Evolutionary conservation across 106 monocot species (phyloP), one percentile per base, ranked within the genome.

Genomic region (Allium fistulosum): DNA sequence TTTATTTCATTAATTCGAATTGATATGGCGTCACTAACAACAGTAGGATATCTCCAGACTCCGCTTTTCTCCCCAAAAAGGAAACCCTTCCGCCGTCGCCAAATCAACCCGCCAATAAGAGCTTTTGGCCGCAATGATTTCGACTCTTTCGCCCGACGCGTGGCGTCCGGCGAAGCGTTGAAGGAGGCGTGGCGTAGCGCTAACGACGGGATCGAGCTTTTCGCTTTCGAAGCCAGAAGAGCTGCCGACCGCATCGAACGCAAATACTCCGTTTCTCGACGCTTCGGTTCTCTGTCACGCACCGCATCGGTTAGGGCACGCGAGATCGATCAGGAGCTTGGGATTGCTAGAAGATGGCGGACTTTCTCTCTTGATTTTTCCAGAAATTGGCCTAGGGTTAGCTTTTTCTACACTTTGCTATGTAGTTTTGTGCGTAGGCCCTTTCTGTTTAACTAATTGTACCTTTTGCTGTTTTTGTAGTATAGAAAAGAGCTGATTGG

Each of bases 331-430:
- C 70, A 57, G 10, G 91, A 91, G 79, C 75, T 91, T 16, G 94
- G 94, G n/a, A 75, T 95, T 55, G 85, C 77, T n/a, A 75, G 78
- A 51, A 70, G 83, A 37, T 85, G 80, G 91, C 67, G 85, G 12
- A 71, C 72, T 5, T 86, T 95, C 69, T 83, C 88, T 7, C 60
- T 84, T 10, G 95, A 95, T 66, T 91, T 95, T 75, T 80, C 78
- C 9, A 78, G 95, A 15, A 97, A 87, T 37, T 97, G 86, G 97
- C 92, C 92, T 45, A 86, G 89, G 92, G 97, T 97, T 69, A 14
- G 82, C 17, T 17, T 63, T 63, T 58, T 16, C 9, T 11, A n/a
- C 22, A 14, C 17, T 49, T 11, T 61, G 17, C 53, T 46, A 6
- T 9, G 6, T 14, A 17, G 7, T 26, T 46, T 69, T 55, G 53